A percentile compares a stretch with the other conserved stretches of the same genome.
phyloP scores from a whole-genome alignment of 106 monocot species.

The Hemerocallis citrina region DNA sequence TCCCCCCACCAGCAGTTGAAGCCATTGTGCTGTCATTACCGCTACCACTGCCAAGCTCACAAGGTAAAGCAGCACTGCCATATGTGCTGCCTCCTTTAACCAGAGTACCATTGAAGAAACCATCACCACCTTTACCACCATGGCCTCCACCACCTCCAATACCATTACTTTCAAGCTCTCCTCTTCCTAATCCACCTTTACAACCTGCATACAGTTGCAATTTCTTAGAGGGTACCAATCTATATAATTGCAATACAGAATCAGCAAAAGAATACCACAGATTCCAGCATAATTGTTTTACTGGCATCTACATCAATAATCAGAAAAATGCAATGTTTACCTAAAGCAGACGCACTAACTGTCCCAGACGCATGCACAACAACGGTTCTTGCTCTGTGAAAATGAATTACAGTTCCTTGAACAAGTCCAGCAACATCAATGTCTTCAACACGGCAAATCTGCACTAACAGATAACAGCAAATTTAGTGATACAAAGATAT shows the following conservation, averaged over 20 bases:
- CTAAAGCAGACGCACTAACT: constrained; percentile 76
- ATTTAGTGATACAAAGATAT: constrained; percentile 1
- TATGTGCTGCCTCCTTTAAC: constrained; percentile 75
- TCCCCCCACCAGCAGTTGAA: constrained; percentile 93
- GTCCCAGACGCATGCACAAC: constrained; percentile 61
- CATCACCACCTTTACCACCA: constrained; percentile 95
- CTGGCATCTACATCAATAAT: background rate
- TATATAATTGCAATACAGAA: background rate
- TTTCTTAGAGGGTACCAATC: background rate
- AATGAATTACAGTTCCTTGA: constrained; percentile 92
- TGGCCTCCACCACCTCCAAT: constrained; percentile 91
- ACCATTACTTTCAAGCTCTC: constrained; percentile 49
- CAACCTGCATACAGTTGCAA: constrained; percentile 49
- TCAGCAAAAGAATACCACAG: background rate
- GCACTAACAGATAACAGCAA: constrained; percentile 7
- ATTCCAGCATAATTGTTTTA: background rate
- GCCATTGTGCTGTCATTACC: constrained; percentile 63
- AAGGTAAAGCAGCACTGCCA: constrained; percentile 75
- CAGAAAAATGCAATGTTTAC: constrained; percentile 21
- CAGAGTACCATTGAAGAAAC: constrained; percentile 33
- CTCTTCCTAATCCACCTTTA: constrained; percentile 79
- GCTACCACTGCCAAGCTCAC: constrained; percentile 97
- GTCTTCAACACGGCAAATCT: constrained; percentile 99
- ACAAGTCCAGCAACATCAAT: constrained; percentile 73
- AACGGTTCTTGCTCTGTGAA: constrained; percentile 80